A percentile compares a stretch with the other conserved stretches of the same genome.
Conservation (phyloP, 306 rosid genomes). For the Vachellia collinsii region DNA sequence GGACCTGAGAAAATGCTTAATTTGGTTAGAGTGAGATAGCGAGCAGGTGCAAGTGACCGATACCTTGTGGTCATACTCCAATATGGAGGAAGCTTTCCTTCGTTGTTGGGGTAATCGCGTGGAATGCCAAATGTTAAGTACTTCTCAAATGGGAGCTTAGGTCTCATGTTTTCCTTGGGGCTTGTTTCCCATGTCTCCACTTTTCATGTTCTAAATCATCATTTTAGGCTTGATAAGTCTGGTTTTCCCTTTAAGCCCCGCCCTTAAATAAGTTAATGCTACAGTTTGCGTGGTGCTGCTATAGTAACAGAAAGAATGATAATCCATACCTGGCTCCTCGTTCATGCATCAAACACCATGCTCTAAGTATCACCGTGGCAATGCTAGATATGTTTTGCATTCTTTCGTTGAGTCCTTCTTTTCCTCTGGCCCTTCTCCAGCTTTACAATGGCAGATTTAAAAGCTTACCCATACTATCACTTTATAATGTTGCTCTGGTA, state of each 20-base stretch:
- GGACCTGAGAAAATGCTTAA: not conserved
- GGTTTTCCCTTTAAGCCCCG: not conserved
- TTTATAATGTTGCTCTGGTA: constrained; percentile 11
- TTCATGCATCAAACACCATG: not conserved
- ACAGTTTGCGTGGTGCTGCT: not conserved
- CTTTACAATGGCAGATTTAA: not conserved
- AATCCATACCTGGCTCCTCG: not conserved
- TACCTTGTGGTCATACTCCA: not conserved
- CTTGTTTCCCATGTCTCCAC: constrained; percentile 21
- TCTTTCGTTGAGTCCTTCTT: not conserved
- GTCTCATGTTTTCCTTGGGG: not conserved
- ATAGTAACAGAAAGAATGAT: not conserved
- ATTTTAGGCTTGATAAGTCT: not conserved
- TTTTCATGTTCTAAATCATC: constrained; percentile 2
- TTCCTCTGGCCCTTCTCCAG: not conserved
- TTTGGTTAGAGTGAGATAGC: not conserved
- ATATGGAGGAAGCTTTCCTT: not conserved
- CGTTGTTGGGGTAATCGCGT: constrained; percentile 5
- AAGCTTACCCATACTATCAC: not conserved
- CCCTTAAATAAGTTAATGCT: not conserved
- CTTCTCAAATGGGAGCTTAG: not conserved
- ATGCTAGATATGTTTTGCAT: not conserved
- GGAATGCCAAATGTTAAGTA: not conserved
- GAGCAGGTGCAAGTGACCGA: not conserved
- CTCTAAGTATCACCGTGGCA: not conserved